A percentile compares a stretch with the other conserved stretches of the same genome.
Evolutionary conservation across 441 rosid genomes (phyloP).

Genomic region (Brassica hybrid): DNA sequence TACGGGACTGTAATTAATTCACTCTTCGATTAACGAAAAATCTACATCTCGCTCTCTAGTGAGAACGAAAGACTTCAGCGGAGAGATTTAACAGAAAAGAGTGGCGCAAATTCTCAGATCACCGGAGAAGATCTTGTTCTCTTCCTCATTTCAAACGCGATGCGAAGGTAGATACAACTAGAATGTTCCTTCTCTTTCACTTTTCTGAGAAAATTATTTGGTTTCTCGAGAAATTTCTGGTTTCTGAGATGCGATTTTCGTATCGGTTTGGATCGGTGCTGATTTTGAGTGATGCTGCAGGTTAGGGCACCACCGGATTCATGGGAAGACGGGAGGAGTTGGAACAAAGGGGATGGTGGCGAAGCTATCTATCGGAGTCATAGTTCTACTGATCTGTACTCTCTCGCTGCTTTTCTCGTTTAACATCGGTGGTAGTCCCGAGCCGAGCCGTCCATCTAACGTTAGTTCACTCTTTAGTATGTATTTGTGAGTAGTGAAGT

Average conservation of each 20-base stretch:
- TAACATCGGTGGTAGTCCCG: constrained; percentile 50
- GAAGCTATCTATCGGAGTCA: constrained; percentile 64
- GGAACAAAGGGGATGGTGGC: constrained; percentile 61
- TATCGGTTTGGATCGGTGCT: constrained; percentile 35
- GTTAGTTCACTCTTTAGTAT: constrained; percentile 41
- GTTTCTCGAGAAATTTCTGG: constrained; percentile 16
- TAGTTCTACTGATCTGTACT: constrained; percentile 78
- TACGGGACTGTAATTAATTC: constrained; percentile 12
- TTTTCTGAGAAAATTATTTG: not conserved
- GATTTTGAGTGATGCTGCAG: constrained; percentile 47
- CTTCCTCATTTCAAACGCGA: constrained; percentile 27
- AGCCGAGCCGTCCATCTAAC: constrained; percentile 58
- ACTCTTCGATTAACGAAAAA: constrained; percentile 14
- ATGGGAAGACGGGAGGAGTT: constrained; percentile 59
- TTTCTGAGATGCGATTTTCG: constrained; percentile 19
- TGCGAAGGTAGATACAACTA: constrained; percentile 33
- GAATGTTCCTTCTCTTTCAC: constrained; percentile 1
- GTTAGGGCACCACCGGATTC: constrained; percentile 71
- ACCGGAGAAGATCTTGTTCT: not conserved
- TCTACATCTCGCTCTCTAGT: constrained; percentile 34
- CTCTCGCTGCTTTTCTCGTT: constrained; percentile 64
- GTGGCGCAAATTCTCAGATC: constrained; percentile 5
- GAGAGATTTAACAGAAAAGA: constrained; percentile 9
- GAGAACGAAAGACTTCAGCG: constrained; percentile 16
- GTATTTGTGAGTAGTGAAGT: constrained; percentile 1